Evolutionary conservation across 805 yeast species (phyloP), one percentile per base, ranked within the genome.

Genomic region (Teunomyces cretensis): DNA sequence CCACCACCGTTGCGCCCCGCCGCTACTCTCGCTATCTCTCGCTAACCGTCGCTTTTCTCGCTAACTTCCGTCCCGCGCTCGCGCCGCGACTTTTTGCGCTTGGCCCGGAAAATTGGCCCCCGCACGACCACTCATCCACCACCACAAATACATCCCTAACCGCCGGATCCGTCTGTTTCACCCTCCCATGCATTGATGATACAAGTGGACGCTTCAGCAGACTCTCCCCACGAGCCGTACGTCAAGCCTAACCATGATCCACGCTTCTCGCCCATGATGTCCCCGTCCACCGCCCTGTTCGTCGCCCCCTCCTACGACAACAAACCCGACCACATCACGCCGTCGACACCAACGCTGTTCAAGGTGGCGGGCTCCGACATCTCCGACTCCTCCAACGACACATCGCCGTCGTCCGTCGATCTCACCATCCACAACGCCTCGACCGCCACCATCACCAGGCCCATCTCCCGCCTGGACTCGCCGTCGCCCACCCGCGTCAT

Each of bases 301-400:
- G 24, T n/a, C 13, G 19, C 26, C 11, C 32, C 42, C 16, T 39
- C 28, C 30, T 35, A 17, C 22, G 51, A 48, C 37, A 46, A 52
- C 35, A 39, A 26, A 11, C 28, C 40, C 30, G 22, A 17, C 22
- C 49, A 47, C 36, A 47, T 52, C 35, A 39, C 49, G 8, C 61
- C 64, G 14, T 55, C 65, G 1, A 56, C 62, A 4, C 65, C 64
- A 9, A 54, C 55, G 1, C 59, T 62, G 22, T 58, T 55, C 41
- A 61, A 58, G 43, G 62, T 51, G 6, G 50, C 61, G 1, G 53
- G 56, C 13, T 60, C 64, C 2, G 64, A 57, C 39, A 48, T 54
- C 4, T 56, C 64, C 2, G 60, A 54, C 30, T 32, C 46, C 2
- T 50, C 64, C n/a, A 54, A 60, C 31, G 65, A 61, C 33, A 61